Evolutionary conservation across 2,329 filamentous ascomycete genomes (phyloP).

Genomic region (Chaetomiaceae sp.): DNA sequence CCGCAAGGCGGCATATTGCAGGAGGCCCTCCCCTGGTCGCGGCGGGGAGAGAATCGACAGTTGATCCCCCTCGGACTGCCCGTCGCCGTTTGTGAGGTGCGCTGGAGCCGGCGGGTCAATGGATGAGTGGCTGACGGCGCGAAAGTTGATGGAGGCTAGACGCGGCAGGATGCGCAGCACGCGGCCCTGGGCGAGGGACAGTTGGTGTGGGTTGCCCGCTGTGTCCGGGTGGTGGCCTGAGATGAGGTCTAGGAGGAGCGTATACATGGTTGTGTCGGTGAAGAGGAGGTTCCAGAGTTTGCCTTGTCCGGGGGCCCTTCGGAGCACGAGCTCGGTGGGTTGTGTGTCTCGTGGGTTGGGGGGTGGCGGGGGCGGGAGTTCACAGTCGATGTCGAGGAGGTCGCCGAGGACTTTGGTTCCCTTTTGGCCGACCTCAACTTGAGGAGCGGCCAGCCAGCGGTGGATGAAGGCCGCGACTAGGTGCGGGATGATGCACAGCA

Average conservation of each 20-base stretch:
- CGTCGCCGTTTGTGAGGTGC: conserved; percentile 19
- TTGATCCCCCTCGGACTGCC: not conserved
- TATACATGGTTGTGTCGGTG: conserved; percentile 41
- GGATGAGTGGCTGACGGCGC: conserved; percentile 36
- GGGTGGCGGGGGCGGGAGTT: conserved; percentile 32
- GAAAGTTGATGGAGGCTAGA: conserved; percentile 45
- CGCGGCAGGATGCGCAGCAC: conserved; percentile 49
- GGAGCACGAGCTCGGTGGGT: conserved; percentile 32
- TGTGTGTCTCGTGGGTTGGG: conserved; percentile 19
- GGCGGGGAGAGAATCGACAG: conserved; percentile 20
- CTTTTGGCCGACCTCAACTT: conserved; percentile 54
- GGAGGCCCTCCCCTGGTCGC: conserved; percentile 37
- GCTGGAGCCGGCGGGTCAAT: conserved; percentile 27
- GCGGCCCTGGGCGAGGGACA: conserved; percentile 50
- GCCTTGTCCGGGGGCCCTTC: conserved; percentile 45
- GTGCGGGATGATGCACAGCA: conserved; percentile 46
- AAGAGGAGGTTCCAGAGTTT: conserved; percentile 53
- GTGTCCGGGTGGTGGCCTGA: conserved; percentile 30
- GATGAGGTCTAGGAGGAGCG: conserved; percentile 41
- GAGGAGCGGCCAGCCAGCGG: conserved; percentile 50
- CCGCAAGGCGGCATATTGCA: conserved; percentile 48
- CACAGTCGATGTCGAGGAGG: conserved; percentile 53
- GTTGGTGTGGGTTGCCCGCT: conserved; percentile 35
- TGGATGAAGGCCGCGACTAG: conserved; percentile 46
- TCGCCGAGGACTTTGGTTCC: conserved; percentile 48